Evolutionary conservation across 2,329 filamentous ascomycete species (phyloP), one percentile per base, ranked within the genome.

Genomic region (Emmonsia crescens): DNA sequence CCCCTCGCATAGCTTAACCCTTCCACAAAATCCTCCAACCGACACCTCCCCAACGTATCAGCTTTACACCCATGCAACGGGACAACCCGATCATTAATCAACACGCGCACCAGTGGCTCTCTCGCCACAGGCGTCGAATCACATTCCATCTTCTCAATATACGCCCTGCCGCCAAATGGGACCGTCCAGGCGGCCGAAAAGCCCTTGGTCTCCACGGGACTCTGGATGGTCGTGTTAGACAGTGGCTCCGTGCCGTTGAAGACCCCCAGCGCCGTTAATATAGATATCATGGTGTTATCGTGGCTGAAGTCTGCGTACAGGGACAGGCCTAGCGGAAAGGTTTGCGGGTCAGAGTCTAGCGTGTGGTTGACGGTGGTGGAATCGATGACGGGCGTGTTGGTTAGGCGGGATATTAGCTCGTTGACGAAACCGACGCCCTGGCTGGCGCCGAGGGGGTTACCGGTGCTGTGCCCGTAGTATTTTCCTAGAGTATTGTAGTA

Each of bases 281-380:
- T 84, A 8, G 83, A 82, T 36, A 83, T 84, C 85, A 96, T 91
- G 70, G 88, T 86, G 73, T 95, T 96, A 75, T 96, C 92, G 74
- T 96, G 92, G 65, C 86, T 89, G 71, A 96, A 96, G 74, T 96
- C 92, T 0, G 90, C 91, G 70, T 95, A 96, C 1, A 96, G 76
- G 12, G 76, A 76, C 51, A 78, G 75, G 64, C 82, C 80, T 0
- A 96, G 77, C 0, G 92, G 91, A 69, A 96, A 96, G 0, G 89
- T 92, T 6, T 74, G 71, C 0, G 82, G 76, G 62, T 85, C 79
- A 5, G 77, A 76, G 71, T 95, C 89, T 0, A 96, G 80, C 0
- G 91, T 96, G 42, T 77, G 78, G 73, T 96, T 96, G 5, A 87
- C 90, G 60, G 80, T 85, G 0, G 91, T 96, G 62, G 83, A 75